Base-by-base conservation (phyloP, 768 basidiomycete species). In the Trametes elegans region DNA sequence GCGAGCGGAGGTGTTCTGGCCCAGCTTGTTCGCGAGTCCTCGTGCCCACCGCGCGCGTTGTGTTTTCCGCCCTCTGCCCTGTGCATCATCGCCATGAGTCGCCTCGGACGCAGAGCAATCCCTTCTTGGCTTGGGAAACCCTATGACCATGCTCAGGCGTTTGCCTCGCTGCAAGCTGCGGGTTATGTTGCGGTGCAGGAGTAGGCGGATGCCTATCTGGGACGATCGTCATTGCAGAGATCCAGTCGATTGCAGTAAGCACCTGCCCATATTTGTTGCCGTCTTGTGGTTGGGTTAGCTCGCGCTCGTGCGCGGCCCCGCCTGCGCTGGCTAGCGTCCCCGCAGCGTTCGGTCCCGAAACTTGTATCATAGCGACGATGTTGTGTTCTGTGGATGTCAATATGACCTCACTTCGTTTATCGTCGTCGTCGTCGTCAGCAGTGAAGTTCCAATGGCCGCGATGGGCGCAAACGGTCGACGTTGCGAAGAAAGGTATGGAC, bases 391-490 rank as follows among this genome's bases (percentile, higher is more conserved):
- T 35, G 42, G 32, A 39, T 27, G 34, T n/a, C 23, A 44, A 27
- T 44, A 19, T 34, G 38, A 39, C 38, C 21, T 39, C 49, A 38
- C 29, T 19, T n/a, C 14, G 28, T 46, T 40, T 43, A 29, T 23
- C 13, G 21, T 24, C 43, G 51, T 49, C 36, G 46, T 34, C 21
- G 42, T 18, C 26, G n/a, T 31, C 23, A 24, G 35, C 51, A 21
- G 32, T 14, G 19, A 24, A 48, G 24, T 35, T 23, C 26, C 21
- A 48, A 51, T 19, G 28, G 46, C 50, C 49, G 23, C 57, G 39
- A 31, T 27, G 38, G 50, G 40, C 49, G 45, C 45, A 58, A 53
- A 59, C 57, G 57, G 40, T 53, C 52, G 57, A 59, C 52, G 57
- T 59, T 50, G 42, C 38, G 24, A 27, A n/a, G 32, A 19, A 27